Evolutionary conservation across 345 rosid species (phyloP).

Genomic region (Hibiscus tridactylites): DNA sequence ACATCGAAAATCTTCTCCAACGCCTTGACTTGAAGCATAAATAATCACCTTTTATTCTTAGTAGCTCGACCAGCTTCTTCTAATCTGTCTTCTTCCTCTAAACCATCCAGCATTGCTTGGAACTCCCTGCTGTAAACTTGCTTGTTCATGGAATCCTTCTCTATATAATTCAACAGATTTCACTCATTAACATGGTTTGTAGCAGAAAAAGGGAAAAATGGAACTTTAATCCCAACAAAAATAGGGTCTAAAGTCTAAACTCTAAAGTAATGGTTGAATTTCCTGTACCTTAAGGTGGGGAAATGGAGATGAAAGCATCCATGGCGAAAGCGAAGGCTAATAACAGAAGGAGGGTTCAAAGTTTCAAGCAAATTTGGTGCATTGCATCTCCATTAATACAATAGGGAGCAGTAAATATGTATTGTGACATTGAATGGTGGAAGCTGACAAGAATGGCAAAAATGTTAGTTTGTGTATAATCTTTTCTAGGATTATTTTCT

Average conservation of each 20-base stretch:
- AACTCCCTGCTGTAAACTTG: slow-evolving; percentile 45
- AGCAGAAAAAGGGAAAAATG: background rate
- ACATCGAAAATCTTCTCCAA: slow-evolving; percentile 56
- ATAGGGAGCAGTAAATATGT: background rate
- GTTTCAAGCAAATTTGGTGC: slow-evolving; percentile 2
- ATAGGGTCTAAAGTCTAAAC: background rate
- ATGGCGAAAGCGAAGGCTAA: slow-evolving; percentile 7
- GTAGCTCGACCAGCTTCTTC: slow-evolving; percentile 25
- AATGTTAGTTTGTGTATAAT: background rate
- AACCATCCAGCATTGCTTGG: slow-evolving; percentile 47
- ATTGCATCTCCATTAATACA: background rate
- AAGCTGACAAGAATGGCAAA: background rate
- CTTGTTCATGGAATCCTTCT: slow-evolving; percentile 22
- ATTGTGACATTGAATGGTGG: background rate
- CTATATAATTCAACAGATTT: slow-evolving; percentile 13
- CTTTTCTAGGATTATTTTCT: no score
- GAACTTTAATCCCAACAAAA: background rate
- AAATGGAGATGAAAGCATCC: slow-evolving; percentile 23
- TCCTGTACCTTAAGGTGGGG: slow-evolving; percentile 25
- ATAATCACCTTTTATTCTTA: slow-evolving; percentile 57
- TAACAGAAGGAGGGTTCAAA: background rate
- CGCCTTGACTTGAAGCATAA: slow-evolving; percentile 41
- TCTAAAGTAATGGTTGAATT: background rate
- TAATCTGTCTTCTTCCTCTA: slow-evolving; percentile 43
- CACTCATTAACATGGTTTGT: background rate